Evolutionary conservation across 2,329 filamentous ascomycete species (phyloP), one percentile per base, ranked within the genome.

Genomic region (Leptographium wingfieldii): DNA sequence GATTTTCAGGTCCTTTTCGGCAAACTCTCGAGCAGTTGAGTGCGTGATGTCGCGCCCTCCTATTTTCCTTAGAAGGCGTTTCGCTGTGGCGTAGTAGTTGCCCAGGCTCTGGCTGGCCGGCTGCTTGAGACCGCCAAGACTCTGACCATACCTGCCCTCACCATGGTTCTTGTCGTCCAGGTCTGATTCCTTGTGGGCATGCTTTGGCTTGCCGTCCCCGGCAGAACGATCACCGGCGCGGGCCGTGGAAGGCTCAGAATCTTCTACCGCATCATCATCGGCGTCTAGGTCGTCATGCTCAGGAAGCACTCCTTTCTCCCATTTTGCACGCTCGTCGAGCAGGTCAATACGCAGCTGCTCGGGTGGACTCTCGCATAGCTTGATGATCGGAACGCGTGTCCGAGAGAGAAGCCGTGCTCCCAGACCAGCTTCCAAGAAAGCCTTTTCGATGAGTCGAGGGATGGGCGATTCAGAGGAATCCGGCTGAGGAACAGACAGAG

Each of bases 341-440:
- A 95, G 77, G 60, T 82, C 83, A 11, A 74, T 69, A 16, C 80
- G 80, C 1, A 95, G 76, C 60, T 80, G 76, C 2, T 78, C 71
- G 0, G 81, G 78, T 2, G 90, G 90, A 51, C 74, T 80, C 69
- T 92, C 80, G 67, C 90, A 95, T 19, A 96, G 78, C 69, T 95
- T 94, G 69, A 96, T 86, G 65, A 96, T 95, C 0, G 91, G 90
- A 3, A 95, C 87, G 63, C 90, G 80, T 1, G 90, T 94, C 59
- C 84, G 82, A 2, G 87, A 88, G 3, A 96, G 77, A 3, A 95
- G 76, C 5, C 89, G 82, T 19, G 88, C 90, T 3, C 90, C 90
- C 64, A 88, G 82, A 0, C 88, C 88, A 33, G 80, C 74, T 19
- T 87, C 80, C 5, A 95, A 76, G 14, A 95, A 79, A 3, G 81